Conservation (phyloP, 164 flowering plant genomes). For the Annona squamosa region DNA sequence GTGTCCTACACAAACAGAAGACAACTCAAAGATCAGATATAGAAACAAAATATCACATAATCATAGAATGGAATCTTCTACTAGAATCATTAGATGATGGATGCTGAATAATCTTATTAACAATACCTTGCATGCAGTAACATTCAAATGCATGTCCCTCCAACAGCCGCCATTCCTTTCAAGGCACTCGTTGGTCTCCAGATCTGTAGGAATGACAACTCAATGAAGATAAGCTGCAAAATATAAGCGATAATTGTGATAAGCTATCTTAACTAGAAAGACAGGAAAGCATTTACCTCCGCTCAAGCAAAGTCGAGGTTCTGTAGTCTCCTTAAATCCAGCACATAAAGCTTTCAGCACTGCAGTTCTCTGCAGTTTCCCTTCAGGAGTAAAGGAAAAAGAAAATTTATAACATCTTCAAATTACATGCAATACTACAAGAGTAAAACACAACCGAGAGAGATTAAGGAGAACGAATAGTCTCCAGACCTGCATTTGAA, state of each 20-base stretch:
- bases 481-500: neutral
- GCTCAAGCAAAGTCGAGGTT: conserved; percentile 48
- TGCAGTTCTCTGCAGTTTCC: conserved; percentile 75
- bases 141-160: conserved; percentile 42
- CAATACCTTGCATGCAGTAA: conserved; percentile 78
- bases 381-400: conserved; percentile 28
- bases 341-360: conserved; percentile 84
- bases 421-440: neutral
- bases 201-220: conserved; percentile 29
- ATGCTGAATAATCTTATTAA: neutral
- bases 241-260: neutral
- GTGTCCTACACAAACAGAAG: conserved; percentile 50
- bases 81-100: neutral
- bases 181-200: conserved; percentile 87
- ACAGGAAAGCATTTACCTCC: conserved; percentile 23
- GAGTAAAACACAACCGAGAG: neutral
- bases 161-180: conserved; percentile 87
- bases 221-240: neutral
- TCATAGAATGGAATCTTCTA: neutral
- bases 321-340: conserved; percentile 77
- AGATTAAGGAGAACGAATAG: neutral
- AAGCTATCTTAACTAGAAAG: neutral
- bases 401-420: neutral
- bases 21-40: neutral
- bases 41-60: neutral